These are phyloP conservation scores for Pythium pectinolyticum DNA, from an alignment of 352 stramenopile species.

Conservation along the genomic window DNA sequence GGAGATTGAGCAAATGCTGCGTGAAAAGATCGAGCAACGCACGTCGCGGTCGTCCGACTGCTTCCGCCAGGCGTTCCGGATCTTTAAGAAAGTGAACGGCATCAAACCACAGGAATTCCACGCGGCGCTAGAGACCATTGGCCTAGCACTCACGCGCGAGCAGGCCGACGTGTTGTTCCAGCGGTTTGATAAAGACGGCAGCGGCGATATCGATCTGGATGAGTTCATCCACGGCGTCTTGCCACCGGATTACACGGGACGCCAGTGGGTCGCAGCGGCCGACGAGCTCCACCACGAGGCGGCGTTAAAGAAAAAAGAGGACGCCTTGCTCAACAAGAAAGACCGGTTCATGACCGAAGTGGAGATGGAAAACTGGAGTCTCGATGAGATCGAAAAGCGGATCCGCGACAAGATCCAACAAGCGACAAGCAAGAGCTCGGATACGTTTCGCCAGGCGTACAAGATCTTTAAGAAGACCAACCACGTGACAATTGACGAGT, in stretches of 20 bases:
- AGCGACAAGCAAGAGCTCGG: constrained; percentile 71
- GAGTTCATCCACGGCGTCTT: constrained; percentile 82
- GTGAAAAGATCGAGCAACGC: constrained; percentile 81
- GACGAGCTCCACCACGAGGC: constrained; percentile 71
- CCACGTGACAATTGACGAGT: constrained; percentile 72
- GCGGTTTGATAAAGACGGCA: constrained; percentile 71
- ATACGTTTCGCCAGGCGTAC: constrained; percentile 78
- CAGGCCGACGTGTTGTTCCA: constrained; percentile 66
- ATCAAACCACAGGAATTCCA: constrained; percentile 78
- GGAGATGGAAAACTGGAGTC: constrained; percentile 72
- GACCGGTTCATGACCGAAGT: constrained; percentile 79
- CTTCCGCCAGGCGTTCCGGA: constrained; percentile 76
- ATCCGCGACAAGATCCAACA: constrained; percentile 86
- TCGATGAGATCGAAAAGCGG: constrained; percentile 75
- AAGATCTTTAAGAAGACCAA: constrained; percentile 83
- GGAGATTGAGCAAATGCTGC: constrained; percentile 80
- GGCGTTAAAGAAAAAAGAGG: constrained; percentile 50
- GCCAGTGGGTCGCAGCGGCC: constrained; percentile 73
- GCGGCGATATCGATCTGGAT: constrained; percentile 75
- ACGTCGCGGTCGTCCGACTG: constrained; percentile 77
- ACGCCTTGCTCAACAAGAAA: constrained; percentile 40
- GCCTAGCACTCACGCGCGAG: constrained; percentile 47
- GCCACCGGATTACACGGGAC: constrained; percentile 68
- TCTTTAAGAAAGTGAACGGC: constrained; percentile 85
- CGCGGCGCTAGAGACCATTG: constrained; percentile 51